Evolutionary conservation across 805 yeast species (phyloP), one percentile per base, ranked within the genome.

Genomic region (Nakazawaea siamensis): DNA sequence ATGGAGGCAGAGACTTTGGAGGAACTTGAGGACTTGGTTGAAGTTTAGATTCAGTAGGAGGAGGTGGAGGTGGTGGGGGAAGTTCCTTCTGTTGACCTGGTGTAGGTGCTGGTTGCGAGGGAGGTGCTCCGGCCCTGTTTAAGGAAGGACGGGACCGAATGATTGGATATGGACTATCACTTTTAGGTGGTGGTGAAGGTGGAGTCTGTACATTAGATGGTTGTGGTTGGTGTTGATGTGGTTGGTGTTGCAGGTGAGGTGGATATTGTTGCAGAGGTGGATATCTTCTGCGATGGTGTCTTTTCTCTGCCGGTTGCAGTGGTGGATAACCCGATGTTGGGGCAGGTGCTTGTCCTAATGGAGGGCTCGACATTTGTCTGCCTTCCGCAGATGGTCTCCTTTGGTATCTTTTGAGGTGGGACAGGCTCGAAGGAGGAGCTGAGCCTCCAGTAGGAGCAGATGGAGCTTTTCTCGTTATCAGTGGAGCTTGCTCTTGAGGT

Each of bases 151-250:
- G n/a, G n/a, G n/a, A n/a, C n/a, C n/a, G n/a, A n/a, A n/a, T n/a
- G n/a, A n/a, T n/a, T n/a, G n/a, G n/a, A n/a, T n/a, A n/a, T n/a
- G n/a, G n/a, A n/a, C n/a, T n/a, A n/a, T n/a, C n/a, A n/a, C n/a
- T n/a, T n/a, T n/a, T n/a, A 12, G 29, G 29, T 13, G 13, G 29
- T 13, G 29, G 18, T 12, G 13, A 15, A 26, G 45, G 9, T 25
- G 28, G 21, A 20, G 31, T 30, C 29, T 28, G 15, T 46, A 51
- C 4, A 47, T 50, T 3, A 21, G 35, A 19, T 34, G 9, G 29
- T 34, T 37, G 10, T 38, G 29, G 27, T 30, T 29, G 32, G n/a
- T 35, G 38, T 14, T 32, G 40, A 5, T 27, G 35, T 4, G 12
- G 30, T 28, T 23, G 27, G 10, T 25, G 26, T 8, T 24, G 27